Base-by-base conservation (phyloP, 257 asterid species). In the Agastache rugosa region DNA sequence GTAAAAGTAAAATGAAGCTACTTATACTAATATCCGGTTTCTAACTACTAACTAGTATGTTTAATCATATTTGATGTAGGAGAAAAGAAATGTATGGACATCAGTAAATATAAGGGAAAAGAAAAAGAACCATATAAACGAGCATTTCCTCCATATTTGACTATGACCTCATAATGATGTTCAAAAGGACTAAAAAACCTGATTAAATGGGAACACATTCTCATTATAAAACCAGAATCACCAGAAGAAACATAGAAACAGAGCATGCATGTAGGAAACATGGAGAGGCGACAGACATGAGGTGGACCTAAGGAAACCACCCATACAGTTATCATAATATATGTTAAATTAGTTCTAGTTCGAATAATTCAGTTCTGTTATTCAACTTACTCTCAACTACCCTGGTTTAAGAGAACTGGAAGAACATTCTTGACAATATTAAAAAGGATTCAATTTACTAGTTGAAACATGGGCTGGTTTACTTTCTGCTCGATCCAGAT, bases 171-270 rank as follows among this genome's bases (percentile, higher is more conserved):
- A 58, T 63, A 34, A 35, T 48, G 55, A 44, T 55, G 71, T 56
- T 58, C 48, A 20, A 56, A 29, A 69, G 66, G 14, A 34, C 27
- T 19, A 8, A 31, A 56, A 55, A 65, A 42, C 25, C 62, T 42
- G 69, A 44, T 16, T 53, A 34, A 41, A 56, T 14, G 20, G 29
- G 31, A 14, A 22, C 41, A 45, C 22, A 11, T 17, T 68, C 31
- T 31, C 34, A 64, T 42, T 14, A 45, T 14, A 61, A 67, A 67
- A 60, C 70, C 67, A 61, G 75, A 62, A 66, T 42, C 67, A 44
- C 69, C 37, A 25, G 77, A 66, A 8, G 41, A 34, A 51, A 37
- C 71, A 63, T 23, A 41, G 35, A 7, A 48, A 51, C 48, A 25
- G 73, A 45, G 37, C 72, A 41, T 53, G 34, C 14, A 66, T 3